Evolutionary conservation across 2,329 filamentous ascomycete genomes (phyloP).

Genomic region (Trichoderma sp.): DNA sequence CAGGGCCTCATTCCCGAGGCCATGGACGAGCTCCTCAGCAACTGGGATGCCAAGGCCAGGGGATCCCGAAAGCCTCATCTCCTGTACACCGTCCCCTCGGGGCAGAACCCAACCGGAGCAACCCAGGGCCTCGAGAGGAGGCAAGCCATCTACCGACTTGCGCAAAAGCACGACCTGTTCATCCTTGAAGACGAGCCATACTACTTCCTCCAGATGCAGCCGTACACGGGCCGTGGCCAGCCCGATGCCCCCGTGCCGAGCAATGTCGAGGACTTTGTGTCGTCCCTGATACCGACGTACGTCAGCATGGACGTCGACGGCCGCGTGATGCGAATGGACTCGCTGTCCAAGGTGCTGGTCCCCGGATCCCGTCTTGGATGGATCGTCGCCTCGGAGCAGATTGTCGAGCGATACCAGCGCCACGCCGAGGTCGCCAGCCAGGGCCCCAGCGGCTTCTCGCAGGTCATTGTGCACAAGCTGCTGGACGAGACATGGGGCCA

Average conservation of each 20-base stretch:
- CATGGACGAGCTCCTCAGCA: constrained; percentile 54
- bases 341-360: constrained; percentile 87
- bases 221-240: constrained; percentile 62
- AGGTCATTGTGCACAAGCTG: constrained; percentile 83
- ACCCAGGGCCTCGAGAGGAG: constrained; percentile 72
- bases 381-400: constrained; percentile 83
- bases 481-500: constrained; percentile 96
- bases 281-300: constrained; percentile 62
- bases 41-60: constrained; percentile 52
- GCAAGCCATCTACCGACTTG: constrained; percentile 72
- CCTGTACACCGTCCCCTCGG: constrained; percentile 67
- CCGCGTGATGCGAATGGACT: constrained; percentile 86
- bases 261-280: constrained; percentile 72
- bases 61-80: constrained; percentile 56
- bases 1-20: constrained; percentile 55
- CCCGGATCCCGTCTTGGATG: constrained; percentile 83
- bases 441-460: constrained; percentile 80
- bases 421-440: constrained; percentile 85
- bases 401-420: constrained; percentile 79
- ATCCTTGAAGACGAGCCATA: constrained; percentile 95
- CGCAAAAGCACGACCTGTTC: constrained; percentile 80
- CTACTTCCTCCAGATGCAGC: constrained; percentile 88
- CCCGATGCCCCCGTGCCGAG: constrained; percentile 58
- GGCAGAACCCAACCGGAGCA: constrained; percentile 88
- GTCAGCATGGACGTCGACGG: constrained; percentile 83